Conservation (phyloP, 2,329 filamentous ascomycete genomes). For the Clarireedia hainanense region DNA sequence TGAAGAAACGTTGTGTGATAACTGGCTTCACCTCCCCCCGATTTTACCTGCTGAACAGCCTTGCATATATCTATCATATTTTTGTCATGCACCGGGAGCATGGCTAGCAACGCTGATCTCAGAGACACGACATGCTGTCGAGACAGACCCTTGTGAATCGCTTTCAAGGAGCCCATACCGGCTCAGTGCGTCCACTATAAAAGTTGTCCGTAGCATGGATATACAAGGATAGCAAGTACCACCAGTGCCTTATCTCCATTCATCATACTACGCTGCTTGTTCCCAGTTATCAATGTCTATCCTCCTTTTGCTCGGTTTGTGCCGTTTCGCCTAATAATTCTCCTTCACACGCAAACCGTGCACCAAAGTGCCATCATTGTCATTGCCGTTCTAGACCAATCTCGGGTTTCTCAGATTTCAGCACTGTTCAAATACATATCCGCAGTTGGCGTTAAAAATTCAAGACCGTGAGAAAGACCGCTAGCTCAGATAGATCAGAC, state of each 20-base stretch:
- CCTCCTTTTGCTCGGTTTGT: conserved; percentile 4
- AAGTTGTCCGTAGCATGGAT: conserved; percentile 6
- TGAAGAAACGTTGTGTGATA: background rate
- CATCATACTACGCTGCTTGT: background rate
- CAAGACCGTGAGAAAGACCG: conserved; percentile 1
- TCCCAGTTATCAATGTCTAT: conserved; percentile 3
- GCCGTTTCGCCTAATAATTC: conserved; percentile 9
- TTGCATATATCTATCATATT: conserved; percentile 7
- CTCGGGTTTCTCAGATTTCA: background rate
- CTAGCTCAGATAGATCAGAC: background rate
- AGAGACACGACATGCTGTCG: conserved; percentile 6
- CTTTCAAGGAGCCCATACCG: background rate
- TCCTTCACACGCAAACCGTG: conserved; percentile 8
- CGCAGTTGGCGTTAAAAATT: conserved; percentile 6
- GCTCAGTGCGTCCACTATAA: background rate
- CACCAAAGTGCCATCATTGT: conserved; percentile 1
- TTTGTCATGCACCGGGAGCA: conserved; percentile 7
- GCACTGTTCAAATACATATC: conserved; percentile 4
- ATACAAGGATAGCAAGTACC: conserved; percentile 7
- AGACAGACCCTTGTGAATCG: conserved; percentile 3
- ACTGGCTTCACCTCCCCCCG: background rate
- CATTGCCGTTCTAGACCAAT: conserved; percentile 3
- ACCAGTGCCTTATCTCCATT: conserved; percentile 5
- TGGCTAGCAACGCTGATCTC: conserved; percentile 9
- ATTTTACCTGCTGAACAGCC: conserved; percentile 1